A percentile compares a stretch with the other conserved stretches of the same genome.
These are phyloP conservation scores for Lasiodiplodia sp. DNA, from an alignment of 2,329 filamentous ascomycete species.

Conservation along the genomic window DNA sequence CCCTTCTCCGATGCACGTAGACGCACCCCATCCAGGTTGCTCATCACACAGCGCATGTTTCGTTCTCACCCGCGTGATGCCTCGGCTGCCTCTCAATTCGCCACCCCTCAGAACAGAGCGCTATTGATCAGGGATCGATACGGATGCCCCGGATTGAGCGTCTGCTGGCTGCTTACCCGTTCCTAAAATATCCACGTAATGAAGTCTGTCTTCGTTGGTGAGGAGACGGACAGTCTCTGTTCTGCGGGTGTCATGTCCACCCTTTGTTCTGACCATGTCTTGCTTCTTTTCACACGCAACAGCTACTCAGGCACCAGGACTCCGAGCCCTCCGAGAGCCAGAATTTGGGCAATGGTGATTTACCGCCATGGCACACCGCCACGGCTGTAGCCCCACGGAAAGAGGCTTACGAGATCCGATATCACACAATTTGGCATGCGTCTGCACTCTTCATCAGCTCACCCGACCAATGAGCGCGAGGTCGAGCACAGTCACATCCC, in stretches of 20 bases:
- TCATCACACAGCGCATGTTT: slow-evolving; percentile 23
- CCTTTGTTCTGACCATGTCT: background rate
- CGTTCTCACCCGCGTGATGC: slow-evolving; percentile 8
- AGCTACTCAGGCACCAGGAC: background rate
- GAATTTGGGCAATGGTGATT: background rate
- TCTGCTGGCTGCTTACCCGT: slow-evolving; percentile 3
- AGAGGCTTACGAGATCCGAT: slow-evolving; percentile 10
- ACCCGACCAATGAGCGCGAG: background rate
- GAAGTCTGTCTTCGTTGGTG: background rate
- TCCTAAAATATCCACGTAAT: slow-evolving; percentile 16
- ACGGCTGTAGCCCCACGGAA: slow-evolving; percentile 13
- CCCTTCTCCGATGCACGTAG: slow-evolving; percentile 7
- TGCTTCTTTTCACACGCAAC: background rate
- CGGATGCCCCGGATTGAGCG: background rate
- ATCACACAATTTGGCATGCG: slow-evolving; percentile 14
- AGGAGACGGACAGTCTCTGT: background rate
- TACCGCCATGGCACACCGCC: slow-evolving; percentile 16
- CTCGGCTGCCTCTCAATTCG: background rate
- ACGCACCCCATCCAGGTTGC: background rate
- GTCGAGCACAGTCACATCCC: slow-evolving; percentile 17
- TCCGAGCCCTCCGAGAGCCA: background rate
- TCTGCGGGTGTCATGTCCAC: background rate
- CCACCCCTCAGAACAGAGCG: background rate
- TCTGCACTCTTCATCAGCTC: background rate
- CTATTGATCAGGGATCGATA: slow-evolving; percentile 13